These are phyloP conservation scores for Daedaleopsis nitida DNA, from an alignment of 768 basidiomycete genomes.

Conservation along the genomic window DNA sequence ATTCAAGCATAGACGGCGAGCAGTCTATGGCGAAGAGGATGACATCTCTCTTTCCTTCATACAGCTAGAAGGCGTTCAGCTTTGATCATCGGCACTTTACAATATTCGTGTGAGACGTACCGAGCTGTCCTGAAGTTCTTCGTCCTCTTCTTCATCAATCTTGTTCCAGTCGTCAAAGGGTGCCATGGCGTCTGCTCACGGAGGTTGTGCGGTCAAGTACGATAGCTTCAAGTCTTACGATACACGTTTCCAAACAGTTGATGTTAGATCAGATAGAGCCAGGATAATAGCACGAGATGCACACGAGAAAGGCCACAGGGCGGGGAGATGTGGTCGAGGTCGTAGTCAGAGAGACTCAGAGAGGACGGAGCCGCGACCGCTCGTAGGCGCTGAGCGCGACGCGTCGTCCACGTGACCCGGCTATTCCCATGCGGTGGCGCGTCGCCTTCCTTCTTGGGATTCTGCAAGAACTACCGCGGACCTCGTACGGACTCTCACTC, in stretches of 20 bases:
- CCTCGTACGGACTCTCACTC: too few relatives aligned
- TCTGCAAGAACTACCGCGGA: too few relatives aligned
- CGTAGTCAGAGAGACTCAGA: neutral
- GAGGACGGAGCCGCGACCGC: neutral
- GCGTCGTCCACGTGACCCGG: conserved; percentile 17
- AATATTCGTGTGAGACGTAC: conserved; percentile 49
- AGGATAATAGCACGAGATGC: neutral
- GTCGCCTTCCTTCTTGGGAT: neutral
- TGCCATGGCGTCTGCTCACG: conserved; percentile 45
- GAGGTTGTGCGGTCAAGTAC: neutral
- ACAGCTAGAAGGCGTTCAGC: conserved; percentile 21
- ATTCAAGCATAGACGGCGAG: conserved; percentile 83
- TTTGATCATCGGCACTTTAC: neutral
- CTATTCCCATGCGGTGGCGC: neutral
- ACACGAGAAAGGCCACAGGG: too few relatives aligned
- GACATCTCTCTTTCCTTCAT: conserved; percentile 79
- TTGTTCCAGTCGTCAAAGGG: conserved; percentile 82
- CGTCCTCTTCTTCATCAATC: conserved; percentile 79
- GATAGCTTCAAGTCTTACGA: neutral
- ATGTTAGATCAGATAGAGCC: neutral
- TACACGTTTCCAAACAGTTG: neutral
- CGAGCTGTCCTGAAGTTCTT: conserved; percentile 73
- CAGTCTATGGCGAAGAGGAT: conserved; percentile 97
- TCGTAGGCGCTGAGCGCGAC: conserved; percentile 10
- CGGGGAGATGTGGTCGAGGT: neutral